A percentile compares a stretch with the other conserved stretches of the same genome.
These are phyloP conservation scores for Calocybe indica DNA, from an alignment of 768 basidiomycete genomes.

Conservation along the genomic window DNA sequence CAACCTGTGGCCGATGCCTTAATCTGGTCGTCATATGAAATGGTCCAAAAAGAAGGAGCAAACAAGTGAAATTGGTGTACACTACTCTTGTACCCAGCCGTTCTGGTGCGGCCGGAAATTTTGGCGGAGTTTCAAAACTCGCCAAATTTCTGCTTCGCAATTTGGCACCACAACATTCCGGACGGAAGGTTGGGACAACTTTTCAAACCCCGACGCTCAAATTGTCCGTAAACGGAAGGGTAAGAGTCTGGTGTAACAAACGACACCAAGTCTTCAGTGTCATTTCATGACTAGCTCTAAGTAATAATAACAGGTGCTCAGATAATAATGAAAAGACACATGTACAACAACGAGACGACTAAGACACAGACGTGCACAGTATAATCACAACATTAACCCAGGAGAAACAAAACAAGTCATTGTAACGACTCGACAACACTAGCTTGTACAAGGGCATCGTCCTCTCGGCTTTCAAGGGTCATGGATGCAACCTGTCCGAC, in stretches of 20 bases:
- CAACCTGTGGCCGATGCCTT: constrained; percentile 57
- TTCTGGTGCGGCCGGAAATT: too few species aligned
- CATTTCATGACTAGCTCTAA: too few species aligned
- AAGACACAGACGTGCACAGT: not conserved
- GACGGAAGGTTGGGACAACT: too few species aligned
- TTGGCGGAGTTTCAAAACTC: too few species aligned
- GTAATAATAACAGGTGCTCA: too few species aligned
- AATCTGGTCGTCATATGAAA: constrained; percentile 50
- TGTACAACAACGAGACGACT: not conserved
- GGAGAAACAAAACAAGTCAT: too few species aligned
- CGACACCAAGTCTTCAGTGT: too few species aligned
- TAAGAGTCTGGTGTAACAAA: too few species aligned
- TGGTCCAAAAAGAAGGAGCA: not conserved
- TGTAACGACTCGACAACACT: not conserved
- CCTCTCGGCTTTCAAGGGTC: constrained; percentile 19
- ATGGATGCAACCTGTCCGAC: constrained; percentile 30
- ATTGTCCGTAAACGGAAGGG: too few species aligned
- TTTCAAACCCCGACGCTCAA: too few species aligned
- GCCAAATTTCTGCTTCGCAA: too few species aligned
- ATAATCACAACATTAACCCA: not conserved
- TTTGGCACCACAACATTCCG: too few species aligned
- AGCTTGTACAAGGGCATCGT: not conserved
- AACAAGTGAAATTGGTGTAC: not conserved
- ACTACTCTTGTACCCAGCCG: not conserved
- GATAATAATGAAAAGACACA: not conserved